Evolutionary conservation across 225 moss, liverwort and hornwort genomes (phyloP), one percentile per base, ranked within the genome.

Genomic region (Marchantia paleacea): DNA sequence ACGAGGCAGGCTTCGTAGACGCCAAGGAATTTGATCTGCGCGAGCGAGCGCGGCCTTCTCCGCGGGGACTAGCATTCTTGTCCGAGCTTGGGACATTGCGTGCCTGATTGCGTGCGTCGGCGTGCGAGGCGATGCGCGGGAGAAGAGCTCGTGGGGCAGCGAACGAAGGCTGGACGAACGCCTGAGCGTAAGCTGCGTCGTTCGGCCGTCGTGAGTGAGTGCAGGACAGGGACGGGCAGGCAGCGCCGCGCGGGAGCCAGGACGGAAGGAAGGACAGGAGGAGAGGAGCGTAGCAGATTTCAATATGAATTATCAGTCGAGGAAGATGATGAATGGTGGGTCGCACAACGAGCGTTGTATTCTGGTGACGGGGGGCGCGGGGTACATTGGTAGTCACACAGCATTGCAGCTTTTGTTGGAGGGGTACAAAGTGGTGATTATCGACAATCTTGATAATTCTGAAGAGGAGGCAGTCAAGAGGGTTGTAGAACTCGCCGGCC

Each of bases 311-410:
- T 61, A 19, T 24, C 75, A 71, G 52, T 60, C 78, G 24, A 84
- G 72, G 70, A 87, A 83, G 75, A 91, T 88, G 89, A 86, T 85
- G 77, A 76, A 82, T 55, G 90, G 88, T 30, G 89, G 87, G 29
- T 78, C 75, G 80, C 26, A 39, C 58, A 80, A 80, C 75, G 82
- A 90, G 82, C 85, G 92, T 63, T 92, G 90, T 76, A 87, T 96
- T 81, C 81, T 96, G 79, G 96, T 96, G 77, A 94, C 96, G 1
- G 96, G 96, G 28, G 96, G 96, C 75, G 96, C 96, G 30, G 96
- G 96, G 49, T 96, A 94, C 84, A 96, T 96, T 83, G 96, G 96
- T 16, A 94, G 89, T 80, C 96, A 96, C 62, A 92, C 96, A 10
- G 86, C 91, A 30, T 82, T 96, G 49, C 96, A 94, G 85, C 90